Conservation (phyloP, 176 grass and related monocot genomes). For the sorghum (Sorghum bicolor) region DNA sequence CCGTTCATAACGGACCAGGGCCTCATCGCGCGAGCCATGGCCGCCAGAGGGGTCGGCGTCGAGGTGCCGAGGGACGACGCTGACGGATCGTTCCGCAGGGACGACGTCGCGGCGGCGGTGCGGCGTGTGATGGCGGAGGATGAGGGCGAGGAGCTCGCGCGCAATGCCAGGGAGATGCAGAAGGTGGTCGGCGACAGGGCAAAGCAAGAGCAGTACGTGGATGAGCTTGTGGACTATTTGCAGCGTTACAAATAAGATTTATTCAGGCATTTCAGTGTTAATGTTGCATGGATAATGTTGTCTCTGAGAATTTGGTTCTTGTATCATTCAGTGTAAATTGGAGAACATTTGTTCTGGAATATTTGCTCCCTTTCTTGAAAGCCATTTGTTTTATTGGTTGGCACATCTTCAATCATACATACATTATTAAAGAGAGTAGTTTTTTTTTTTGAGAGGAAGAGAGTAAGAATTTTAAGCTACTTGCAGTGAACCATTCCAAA, state of each 20-base stretch:
- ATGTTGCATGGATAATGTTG: background rate
- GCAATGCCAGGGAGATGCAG: constrained; percentile 24
- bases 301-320: background rate
- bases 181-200: background rate
- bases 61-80: constrained; percentile 19
- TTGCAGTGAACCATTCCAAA: too few species aligned
- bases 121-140: constrained; percentile 40
- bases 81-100: constrained; percentile 18
- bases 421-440: too few species aligned
- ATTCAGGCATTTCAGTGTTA: background rate
- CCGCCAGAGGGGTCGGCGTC: background rate
- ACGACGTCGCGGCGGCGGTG: constrained; percentile 25
- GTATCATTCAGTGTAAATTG: too few species aligned
- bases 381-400: too few species aligned
- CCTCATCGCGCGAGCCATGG: constrained; percentile 9
- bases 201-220: constrained; percentile 22
- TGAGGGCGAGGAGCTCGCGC: constrained; percentile 8
- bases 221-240: constrained; percentile 19
- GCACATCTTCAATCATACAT: too few species aligned
- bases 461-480: too few species aligned
- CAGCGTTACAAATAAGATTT: background rate
- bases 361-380: too few species aligned
- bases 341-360: too few species aligned
- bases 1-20: constrained; percentile 30
- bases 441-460: too few species aligned